Base-by-base conservation (phyloP, 2,329 filamentous ascomycete genomes). In the Cylindrodendrum hubeiense region DNA sequence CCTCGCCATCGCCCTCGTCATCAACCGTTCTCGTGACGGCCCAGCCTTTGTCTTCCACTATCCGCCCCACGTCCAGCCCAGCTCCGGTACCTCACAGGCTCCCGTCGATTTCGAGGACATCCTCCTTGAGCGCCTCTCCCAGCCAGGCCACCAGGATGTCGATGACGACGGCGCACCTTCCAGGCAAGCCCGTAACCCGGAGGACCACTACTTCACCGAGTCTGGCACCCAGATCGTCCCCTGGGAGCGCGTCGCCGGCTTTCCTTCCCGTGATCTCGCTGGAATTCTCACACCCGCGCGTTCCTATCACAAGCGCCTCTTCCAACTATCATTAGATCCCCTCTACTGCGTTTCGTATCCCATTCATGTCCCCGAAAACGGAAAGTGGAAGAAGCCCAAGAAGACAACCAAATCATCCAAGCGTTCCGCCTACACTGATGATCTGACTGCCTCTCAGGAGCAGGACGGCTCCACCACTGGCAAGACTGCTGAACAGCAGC, bases 31-130 rank as follows among this genome's bases (percentile, higher is more conserved):
- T 34, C 89, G 91, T 69, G 91, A 93, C 72, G 93, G 94, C 17
- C 92, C 94, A 28, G 89, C 90, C 68, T 91, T 96, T 73, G 91
- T 96, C 73, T 97, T 95, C 79, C 93, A 97, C 79, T 96, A 96
- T 75, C 94, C 94, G n/a, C 86, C 90, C n/a, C 78, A 82, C 50
- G 83, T 88, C 46, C 76, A 78, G 66, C 79, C 75, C 52, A 77
- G 67, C 74, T 70, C 78, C 17, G 78, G 79, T 28, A 76, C 78
- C n/a, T 70, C 77, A 67, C 75, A 78, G 13, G 80, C 77, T 37
- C 64, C 64, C 41, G 65, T 46, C 22, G 84, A 87, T 52, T 81
- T 86, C 24, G 87, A 89, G 55, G 87, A 89, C 67, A 77, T 81
- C 24, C 76, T 87, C 17, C 78, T 85, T 13, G 84, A 86, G 66